Percentiles rank a stretch among this genome's conserved stretches.
These are phyloP conservation scores for Chlorella ohadii DNA, from an alignment of 139 green algal species.

Conservation along the genomic window DNA sequence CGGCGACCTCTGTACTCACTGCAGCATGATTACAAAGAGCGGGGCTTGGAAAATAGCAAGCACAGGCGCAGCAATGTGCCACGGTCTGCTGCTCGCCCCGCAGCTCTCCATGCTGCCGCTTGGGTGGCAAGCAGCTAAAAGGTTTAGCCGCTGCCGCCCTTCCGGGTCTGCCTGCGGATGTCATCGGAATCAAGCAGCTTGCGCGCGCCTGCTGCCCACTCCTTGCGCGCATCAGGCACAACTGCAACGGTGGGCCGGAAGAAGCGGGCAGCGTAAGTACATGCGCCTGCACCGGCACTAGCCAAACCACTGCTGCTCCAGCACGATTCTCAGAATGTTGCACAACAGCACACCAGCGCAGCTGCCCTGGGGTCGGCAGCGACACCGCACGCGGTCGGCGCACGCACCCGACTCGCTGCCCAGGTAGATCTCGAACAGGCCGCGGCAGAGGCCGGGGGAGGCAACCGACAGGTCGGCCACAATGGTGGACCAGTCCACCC, in stretches of 20 bases:
- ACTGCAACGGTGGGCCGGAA: background rate
- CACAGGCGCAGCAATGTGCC: background rate
- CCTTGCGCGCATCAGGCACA: slow-evolving; percentile 40
- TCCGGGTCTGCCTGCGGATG: slow-evolving; percentile 43
- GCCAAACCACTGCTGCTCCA: too few species aligned
- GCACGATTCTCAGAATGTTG: too few species aligned
- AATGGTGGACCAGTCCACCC: slow-evolving; percentile 37
- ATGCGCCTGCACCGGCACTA: too few species aligned
- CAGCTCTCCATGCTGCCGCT: background rate
- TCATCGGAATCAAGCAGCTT: slow-evolving; percentile 43
- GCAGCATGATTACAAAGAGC: background rate
- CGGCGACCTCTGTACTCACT: too few species aligned
- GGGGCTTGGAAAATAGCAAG: background rate
- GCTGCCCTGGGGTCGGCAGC: too few species aligned
- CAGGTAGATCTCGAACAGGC: slow-evolving; percentile 78
- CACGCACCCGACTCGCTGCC: slow-evolving; percentile 20
- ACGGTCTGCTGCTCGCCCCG: background rate
- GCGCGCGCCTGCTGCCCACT: slow-evolving; percentile 40
- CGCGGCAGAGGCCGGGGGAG: slow-evolving; percentile 66
- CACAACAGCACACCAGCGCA: too few species aligned
- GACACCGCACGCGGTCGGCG: too few species aligned
- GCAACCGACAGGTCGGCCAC: slow-evolving; percentile 67
- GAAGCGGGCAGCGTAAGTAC: too few species aligned
- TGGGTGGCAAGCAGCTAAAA: background rate
- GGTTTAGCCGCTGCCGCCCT: slow-evolving; percentile 44